phyloP scores from a whole-genome alignment of 1,284 basidiomycete genomes.

The Naganishia cerealis region DNA sequence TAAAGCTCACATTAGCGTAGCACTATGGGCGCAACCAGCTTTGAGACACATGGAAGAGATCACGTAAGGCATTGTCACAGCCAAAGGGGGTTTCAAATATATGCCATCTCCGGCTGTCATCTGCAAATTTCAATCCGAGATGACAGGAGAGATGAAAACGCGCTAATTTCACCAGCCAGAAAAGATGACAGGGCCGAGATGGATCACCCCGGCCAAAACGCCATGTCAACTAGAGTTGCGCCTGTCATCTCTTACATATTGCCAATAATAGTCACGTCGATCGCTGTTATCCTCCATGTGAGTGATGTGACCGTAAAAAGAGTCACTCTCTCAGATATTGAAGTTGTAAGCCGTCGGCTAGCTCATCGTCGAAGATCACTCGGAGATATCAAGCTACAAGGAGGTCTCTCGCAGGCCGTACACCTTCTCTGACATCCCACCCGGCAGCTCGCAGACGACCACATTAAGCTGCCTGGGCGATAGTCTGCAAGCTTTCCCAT shows the following conservation, averaged over 20 bases:
- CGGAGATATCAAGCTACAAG: no score
- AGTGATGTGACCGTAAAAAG: not conserved
- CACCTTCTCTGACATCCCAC: no score
- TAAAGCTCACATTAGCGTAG: no score
- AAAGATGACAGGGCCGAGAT: not conserved
- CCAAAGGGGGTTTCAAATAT: slow-evolving; percentile 7
- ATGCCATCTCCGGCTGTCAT: slow-evolving; percentile 2
- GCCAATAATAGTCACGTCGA: not conserved
- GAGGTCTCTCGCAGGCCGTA: no score
- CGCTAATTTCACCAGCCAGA: slow-evolving; percentile 15
- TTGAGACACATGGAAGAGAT: no score
- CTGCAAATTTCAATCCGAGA: not conserved
- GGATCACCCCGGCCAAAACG: not conserved
- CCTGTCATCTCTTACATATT: not conserved
- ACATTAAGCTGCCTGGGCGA: no score
- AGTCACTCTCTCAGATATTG: not conserved
- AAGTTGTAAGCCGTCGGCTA: no score
- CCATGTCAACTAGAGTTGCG: not conserved
- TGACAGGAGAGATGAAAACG: slow-evolving; percentile 2
- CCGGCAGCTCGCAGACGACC: no score
- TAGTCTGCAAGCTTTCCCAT: no score
- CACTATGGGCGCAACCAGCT: no score
- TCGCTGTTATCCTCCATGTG: not conserved
- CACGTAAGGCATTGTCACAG: no score
- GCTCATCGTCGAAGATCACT: no score